Conservation (phyloP, 768 basidiomycete genomes). For the Suillus variegatus region DNA sequence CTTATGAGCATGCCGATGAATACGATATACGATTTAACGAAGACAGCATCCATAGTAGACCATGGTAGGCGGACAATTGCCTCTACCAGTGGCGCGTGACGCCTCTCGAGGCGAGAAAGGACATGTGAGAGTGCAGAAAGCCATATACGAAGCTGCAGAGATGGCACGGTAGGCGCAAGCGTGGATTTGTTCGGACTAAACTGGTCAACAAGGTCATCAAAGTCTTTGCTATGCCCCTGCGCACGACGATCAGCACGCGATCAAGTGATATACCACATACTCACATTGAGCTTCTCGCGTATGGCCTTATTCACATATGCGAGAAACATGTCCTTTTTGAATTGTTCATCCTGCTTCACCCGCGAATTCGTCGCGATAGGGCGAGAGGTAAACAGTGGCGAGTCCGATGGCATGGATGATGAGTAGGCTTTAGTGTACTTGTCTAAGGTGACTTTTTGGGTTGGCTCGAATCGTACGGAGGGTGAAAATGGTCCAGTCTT, state of each 20-base stretch:
- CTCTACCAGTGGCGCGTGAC: constrained; percentile 79
- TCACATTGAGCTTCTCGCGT: constrained; percentile 68
- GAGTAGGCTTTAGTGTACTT: constrained; percentile 42
- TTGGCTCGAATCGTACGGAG: constrained; percentile 47
- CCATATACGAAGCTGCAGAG: constrained; percentile 72
- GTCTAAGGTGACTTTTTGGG: constrained; percentile 43
- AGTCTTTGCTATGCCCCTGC: constrained; percentile 74
- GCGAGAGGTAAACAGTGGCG: constrained; percentile 33
- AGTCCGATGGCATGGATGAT: constrained; percentile 19
- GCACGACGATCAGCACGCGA: constrained; percentile 15
- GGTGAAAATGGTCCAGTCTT: constrained; percentile 62
- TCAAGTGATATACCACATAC: constrained; percentile 26
- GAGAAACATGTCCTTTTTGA: constrained; percentile 81
- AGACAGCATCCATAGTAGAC: constrained; percentile 84
- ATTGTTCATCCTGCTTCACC: constrained; percentile 74
- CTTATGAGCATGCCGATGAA: constrained; percentile 92
- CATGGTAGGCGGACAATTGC: constrained; percentile 89
- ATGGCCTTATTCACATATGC: constrained; percentile 82
- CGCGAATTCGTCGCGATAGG: constrained; percentile 81
- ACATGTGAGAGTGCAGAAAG: constrained; percentile 88
- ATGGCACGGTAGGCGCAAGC: constrained; percentile 32
- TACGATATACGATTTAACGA: constrained; percentile 86
- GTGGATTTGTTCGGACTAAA: constrained; percentile 60
- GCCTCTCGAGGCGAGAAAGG: constrained; percentile 84
- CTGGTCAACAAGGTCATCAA: constrained; percentile 87